Evolutionary conservation across 441 rosid genomes (phyloP).

Genomic region (Kokia cookei): DNA sequence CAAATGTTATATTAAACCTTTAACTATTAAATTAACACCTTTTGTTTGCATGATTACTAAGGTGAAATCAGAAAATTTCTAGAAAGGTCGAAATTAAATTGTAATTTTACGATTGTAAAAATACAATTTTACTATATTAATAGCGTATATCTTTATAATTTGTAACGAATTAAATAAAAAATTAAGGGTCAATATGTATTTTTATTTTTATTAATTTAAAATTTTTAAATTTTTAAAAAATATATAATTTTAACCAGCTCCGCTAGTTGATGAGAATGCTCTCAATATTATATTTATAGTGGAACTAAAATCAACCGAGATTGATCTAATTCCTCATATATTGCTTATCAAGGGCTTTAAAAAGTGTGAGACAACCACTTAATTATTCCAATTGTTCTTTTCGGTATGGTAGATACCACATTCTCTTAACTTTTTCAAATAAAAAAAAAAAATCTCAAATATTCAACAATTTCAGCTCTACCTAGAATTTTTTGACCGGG

Average conservation of each 20-base stretch:
- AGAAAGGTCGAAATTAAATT: too few relatives aligned
- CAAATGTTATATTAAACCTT: too few relatives aligned
- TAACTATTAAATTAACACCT: neutral
- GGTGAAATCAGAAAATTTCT: too few relatives aligned
- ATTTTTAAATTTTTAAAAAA: too few relatives aligned
- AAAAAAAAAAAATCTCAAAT: neutral
- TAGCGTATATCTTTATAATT: too few relatives aligned
- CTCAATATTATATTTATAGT: neutral
- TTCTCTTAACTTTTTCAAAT: neutral
- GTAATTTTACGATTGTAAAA: too few relatives aligned
- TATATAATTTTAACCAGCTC: too few relatives aligned
- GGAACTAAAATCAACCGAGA: neutral
- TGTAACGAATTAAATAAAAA: too few relatives aligned
- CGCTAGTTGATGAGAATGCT: neutral
- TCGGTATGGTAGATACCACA: neutral
- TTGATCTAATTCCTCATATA: neutral
- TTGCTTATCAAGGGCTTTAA: neutral
- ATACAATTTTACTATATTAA: too few relatives aligned
- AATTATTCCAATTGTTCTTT: conserved; percentile 1
- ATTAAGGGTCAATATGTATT: too few relatives aligned
- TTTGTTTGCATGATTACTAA: neutral
- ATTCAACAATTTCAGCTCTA: conserved; percentile 17
- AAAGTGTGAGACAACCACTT: conserved; percentile 3
- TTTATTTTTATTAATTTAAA: too few relatives aligned
- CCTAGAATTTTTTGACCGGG: neutral